Percentiles rank a stretch among this genome's conserved stretches.
These are phyloP conservation scores for Harringtonia aguacate DNA, from an alignment of 2,329 filamentous ascomycete species.

Conservation along the genomic window DNA sequence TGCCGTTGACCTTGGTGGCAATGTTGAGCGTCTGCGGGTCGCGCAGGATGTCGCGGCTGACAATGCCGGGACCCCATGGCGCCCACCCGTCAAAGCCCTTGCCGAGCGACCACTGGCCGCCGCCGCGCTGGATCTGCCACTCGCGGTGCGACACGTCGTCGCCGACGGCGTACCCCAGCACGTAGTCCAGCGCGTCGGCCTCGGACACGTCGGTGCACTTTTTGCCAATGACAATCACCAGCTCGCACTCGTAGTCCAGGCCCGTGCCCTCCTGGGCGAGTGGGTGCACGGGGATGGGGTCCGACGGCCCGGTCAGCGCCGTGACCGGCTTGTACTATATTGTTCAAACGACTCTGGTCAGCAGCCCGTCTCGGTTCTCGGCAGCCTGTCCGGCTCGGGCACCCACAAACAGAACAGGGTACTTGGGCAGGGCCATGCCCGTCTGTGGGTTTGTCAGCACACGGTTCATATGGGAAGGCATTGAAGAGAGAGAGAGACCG, in stretches of 20 bases:
- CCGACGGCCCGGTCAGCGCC: constrained; percentile 51
- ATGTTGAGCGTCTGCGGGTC: constrained; percentile 49
- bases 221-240: constrained; percentile 63
- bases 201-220: constrained; percentile 54
- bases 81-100: constrained; percentile 72
- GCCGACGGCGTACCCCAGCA: constrained; percentile 64
- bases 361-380: neutral
- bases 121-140: constrained; percentile 60
- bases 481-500: neutral
- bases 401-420: constrained; percentile 58
- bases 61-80: constrained; percentile 62
- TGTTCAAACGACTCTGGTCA: neutral
- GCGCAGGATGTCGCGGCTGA: constrained; percentile 40
- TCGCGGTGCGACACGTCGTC: constrained; percentile 76
- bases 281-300: constrained; percentile 54
- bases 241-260: constrained; percentile 72
- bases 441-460: constrained; percentile 21
- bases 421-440: constrained; percentile 57
- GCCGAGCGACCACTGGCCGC: constrained; percentile 60
- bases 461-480: neutral
- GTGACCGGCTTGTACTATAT: constrained; percentile 55
- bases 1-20: constrained; percentile 48
- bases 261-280: constrained; percentile 56
- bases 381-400: too few species aligned
- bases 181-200: constrained; percentile 55